Base-by-base conservation (phyloP, 2,329 filamentous ascomycete species). In the Paracorniculantispora psalliotae region DNA sequence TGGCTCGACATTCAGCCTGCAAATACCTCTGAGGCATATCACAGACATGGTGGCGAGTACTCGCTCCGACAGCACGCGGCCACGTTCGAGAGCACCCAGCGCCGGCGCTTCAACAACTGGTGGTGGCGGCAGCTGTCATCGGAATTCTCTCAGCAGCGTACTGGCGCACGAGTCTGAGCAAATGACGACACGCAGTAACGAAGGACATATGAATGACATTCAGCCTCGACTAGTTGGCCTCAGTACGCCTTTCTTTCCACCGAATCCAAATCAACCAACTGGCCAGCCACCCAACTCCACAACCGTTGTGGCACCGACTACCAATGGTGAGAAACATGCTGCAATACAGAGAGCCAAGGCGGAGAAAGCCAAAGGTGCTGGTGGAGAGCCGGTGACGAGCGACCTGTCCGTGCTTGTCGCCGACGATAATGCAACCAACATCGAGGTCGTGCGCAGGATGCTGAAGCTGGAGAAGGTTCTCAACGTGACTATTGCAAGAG, bases 401-500 rank as follows among this genome's bases (percentile, higher is more conserved):
- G 91, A 87, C 64, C 80, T 96, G 44, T 86, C 89, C 19, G 90
- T 96, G 1, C 79, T 97, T 9, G 92, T 97, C 13, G 92, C 92
- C 0, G 92, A 97, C 62, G 78, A 83, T 68, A 83, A 81, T 69
- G 77, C 76, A 28, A 82, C 81, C 64, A 84, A 86, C 61, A 78
- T 85, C 60, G 78, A 85, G 63, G 79, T 82, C 1, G 79, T 83
- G 33, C 81, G 83, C 66, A 77, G 81, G 55, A 85, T 88, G 82
- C 76, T 88, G 28, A 91, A 91, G 71, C 80, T 92, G 0, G 89
- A 92, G 68, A 86, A 89, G 35, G 82, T 92, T n/a, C 89, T 89
- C 70, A 90, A 96, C 69, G 91, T 96, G 17, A 93, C 90, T 0
- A 88, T 96, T 53, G 92, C 92, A 55, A 90, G 91, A 69, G 88